These are phyloP conservation scores for Hortiboletus campestris DNA, from an alignment of 768 basidiomycete genomes.

Conservation along the genomic window DNA sequence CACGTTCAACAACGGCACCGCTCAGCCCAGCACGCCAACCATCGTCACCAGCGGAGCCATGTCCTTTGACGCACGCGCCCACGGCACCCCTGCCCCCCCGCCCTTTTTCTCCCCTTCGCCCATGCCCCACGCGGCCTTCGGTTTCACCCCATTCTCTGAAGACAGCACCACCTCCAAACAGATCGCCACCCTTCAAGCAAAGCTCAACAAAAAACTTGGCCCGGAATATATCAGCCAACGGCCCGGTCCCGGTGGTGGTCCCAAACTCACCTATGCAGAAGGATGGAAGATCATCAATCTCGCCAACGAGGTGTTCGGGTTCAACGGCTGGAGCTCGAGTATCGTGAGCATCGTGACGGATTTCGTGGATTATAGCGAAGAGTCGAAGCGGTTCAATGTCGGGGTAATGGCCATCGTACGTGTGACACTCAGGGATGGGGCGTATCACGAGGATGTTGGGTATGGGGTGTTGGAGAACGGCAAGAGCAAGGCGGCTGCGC, in stretches of 20 bases:
- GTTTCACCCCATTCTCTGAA: slow-evolving; percentile 41
- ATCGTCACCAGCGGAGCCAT: slow-evolving; percentile 53
- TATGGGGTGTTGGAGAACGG: slow-evolving; percentile 85
- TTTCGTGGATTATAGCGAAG: slow-evolving; percentile 73
- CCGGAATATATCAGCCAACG: slow-evolving; percentile 92
- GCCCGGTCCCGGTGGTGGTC: slow-evolving; percentile 82
- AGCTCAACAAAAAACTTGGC: slow-evolving; percentile 84
- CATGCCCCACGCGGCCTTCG: neutral
- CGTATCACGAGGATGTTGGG: slow-evolving; percentile 91
- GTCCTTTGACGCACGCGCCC: slow-evolving; percentile 61
- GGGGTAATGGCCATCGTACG: slow-evolving; percentile 84
- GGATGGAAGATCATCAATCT: slow-evolving; percentile 98
- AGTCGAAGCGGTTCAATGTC: slow-evolving; percentile 61
- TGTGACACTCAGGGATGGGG: slow-evolving; percentile 85
- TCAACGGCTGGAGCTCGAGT: slow-evolving; percentile 91
- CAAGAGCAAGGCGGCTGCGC: slow-evolving; percentile 77
- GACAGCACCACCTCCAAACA: slow-evolving; percentile 53
- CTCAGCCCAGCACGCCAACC: slow-evolving; percentile 22
- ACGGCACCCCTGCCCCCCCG: slow-evolving; percentile 34
- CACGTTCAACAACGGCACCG: slow-evolving; percentile 34
- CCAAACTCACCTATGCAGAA: slow-evolving; percentile 90
- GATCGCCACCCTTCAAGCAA: slow-evolving; percentile 72
- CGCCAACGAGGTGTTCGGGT: slow-evolving; percentile 98
- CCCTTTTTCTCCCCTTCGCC: slow-evolving; percentile 1
- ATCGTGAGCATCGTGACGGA: slow-evolving; percentile 74